These are phyloP conservation scores for Coemansia sp. DNA, from an alignment of 192 early-diverging fungal genomes.

Conservation along the genomic window DNA sequence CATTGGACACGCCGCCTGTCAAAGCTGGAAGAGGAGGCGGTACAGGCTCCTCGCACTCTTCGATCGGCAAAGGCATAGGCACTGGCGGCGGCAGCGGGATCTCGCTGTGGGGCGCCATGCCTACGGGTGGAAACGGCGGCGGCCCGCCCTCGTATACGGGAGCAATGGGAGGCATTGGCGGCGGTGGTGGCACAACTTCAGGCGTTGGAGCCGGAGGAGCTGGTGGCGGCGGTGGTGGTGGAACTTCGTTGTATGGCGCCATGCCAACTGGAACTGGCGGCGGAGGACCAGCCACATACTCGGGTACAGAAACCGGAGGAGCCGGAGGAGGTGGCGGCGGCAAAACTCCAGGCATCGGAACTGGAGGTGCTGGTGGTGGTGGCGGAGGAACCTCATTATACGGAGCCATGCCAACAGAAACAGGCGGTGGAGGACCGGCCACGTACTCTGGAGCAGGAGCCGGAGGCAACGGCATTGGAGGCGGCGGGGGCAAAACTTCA, in stretches of 20 bases:
- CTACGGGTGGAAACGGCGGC: conserved; percentile 12
- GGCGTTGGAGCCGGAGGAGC: conserved; percentile 12
- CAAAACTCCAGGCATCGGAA: conserved; percentile 1
- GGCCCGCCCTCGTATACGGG: conserved; percentile 11
- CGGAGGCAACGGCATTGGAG: conserved; percentile 6
- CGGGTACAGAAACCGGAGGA: background rate
- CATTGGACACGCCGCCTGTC: conserved; percentile 13
- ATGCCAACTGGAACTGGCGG: conserved; percentile 12
- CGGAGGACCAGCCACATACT: conserved; percentile 14
- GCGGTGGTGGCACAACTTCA: conserved; percentile 7
- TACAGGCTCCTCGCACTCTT: conserved; percentile 20
- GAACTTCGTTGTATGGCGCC: conserved; percentile 10
- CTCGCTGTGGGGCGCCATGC: conserved; percentile 18
- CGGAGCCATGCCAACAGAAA: conserved; percentile 2
- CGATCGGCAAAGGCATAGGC: conserved; percentile 16
- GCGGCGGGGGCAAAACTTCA: conserved; percentile 6
- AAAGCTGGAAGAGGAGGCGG: conserved; percentile 12
- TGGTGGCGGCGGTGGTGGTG: conserved; percentile 18
- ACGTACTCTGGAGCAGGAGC: conserved; percentile 8
- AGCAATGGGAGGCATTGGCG: conserved; percentile 10
- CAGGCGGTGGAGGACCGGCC: conserved; percentile 10
- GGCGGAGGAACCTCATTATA: conserved; percentile 14
- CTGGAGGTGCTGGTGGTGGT: conserved; percentile 19
- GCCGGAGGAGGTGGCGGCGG: conserved; percentile 9
- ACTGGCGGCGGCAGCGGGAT: conserved; percentile 18